A percentile compares a stretch with the other conserved stretches of the same genome.
Evolutionary conservation across 1,284 basidiomycete genomes (phyloP).

Genomic region (Flammula alnicola): DNA sequence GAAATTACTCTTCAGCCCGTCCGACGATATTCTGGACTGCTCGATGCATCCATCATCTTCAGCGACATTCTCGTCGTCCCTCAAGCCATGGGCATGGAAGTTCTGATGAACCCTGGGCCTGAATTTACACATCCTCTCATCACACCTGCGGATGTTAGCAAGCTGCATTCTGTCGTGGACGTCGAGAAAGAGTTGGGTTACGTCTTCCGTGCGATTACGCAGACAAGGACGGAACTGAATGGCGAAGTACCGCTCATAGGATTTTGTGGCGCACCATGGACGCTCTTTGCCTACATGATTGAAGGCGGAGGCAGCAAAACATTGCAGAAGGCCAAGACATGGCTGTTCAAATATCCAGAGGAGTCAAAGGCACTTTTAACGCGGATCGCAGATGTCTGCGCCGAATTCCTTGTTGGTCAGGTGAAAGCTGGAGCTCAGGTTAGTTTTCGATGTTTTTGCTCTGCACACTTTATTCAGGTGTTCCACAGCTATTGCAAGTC

Average conservation of each 20-base stretch:
- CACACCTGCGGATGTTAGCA: conserved; percentile 73
- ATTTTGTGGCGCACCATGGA: conserved; percentile 97
- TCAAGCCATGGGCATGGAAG: conserved; percentile 94
- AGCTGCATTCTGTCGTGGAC: conserved; percentile 67
- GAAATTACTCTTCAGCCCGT: conserved; percentile 93
- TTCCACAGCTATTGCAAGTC: conserved; percentile 82
- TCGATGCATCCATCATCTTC: conserved; percentile 97
- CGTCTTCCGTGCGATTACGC: conserved; percentile 88
- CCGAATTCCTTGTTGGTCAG: conserved; percentile 89
- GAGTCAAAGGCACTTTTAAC: conserved; percentile 78
- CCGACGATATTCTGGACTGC: conserved; percentile 78
- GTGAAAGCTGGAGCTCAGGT: conserved; percentile 94
- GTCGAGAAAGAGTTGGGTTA: conserved; percentile 86
- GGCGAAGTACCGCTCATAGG: conserved; percentile 94
- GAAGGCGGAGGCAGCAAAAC: conserved; percentile 92
- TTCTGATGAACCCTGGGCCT: conserved; percentile 92
- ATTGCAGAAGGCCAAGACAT: conserved; percentile 87
- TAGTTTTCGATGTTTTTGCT: conserved; percentile 26
- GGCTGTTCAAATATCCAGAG: conserved; percentile 89
- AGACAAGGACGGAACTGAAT: conserved; percentile 76
- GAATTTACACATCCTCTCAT: conserved; percentile 84
- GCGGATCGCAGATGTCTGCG: conserved; percentile 83
- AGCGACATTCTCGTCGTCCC: conserved; percentile 96
- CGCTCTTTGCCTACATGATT: conserved; percentile 95
- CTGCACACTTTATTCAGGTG: neutral